These are phyloP conservation scores for Ocimum tenuiflorum DNA, from an alignment of 257 asterid species.

Conservation along the genomic window DNA sequence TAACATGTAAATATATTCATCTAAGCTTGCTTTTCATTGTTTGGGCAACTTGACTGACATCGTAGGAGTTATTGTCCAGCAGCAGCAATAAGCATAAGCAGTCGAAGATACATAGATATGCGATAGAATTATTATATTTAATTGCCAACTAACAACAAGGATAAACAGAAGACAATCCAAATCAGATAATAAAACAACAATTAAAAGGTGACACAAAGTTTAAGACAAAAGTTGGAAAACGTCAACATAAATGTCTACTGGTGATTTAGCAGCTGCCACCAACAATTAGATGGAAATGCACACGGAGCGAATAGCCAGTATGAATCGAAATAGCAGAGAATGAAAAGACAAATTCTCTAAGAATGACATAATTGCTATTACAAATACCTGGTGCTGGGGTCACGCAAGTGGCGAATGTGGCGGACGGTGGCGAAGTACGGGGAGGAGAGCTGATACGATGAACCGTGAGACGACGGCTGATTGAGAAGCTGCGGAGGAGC, in stretches of 20 bases:
- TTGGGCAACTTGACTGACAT: not conserved
- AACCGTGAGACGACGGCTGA: slow-evolving; percentile 21
- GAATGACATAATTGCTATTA: not conserved
- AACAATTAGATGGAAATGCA: too few species aligned
- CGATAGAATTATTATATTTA: not conserved
- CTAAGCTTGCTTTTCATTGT: not conserved
- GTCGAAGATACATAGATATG: not conserved
- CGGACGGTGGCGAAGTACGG: slow-evolving; percentile 45
- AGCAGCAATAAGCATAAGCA: too few species aligned
- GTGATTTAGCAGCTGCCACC: too few species aligned
- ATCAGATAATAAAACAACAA: not conserved
- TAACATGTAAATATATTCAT: not conserved
- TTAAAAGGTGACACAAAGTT: not conserved
- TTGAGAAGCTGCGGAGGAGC: slow-evolving; percentile 41
- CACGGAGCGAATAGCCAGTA: not conserved
- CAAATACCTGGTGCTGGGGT: slow-evolving; percentile 49
- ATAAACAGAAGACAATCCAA: too few species aligned
- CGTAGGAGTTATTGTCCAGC: too few species aligned
- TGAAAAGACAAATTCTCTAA: too few species aligned
- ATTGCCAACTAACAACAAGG: not conserved
- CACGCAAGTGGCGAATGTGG: slow-evolving; percentile 51
- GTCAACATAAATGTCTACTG: too few species aligned
- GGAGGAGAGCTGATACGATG: slow-evolving; percentile 26
- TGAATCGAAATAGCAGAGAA: not conserved
- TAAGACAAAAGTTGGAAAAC: not conserved